Conservation (phyloP, 768 basidiomycete species). For the Mycena galericulata region DNA sequence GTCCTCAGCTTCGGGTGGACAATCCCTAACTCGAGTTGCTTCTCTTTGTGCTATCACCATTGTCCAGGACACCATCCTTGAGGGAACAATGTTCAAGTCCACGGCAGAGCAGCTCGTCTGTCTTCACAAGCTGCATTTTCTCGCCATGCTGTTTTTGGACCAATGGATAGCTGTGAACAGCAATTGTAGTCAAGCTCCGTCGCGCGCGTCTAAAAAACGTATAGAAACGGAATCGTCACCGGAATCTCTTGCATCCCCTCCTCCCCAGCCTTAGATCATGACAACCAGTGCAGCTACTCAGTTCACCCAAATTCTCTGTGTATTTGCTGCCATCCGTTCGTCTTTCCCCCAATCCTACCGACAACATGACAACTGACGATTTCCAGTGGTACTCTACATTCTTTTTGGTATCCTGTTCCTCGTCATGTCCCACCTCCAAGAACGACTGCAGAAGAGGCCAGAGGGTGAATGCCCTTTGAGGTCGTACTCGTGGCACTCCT, state of each 20-base stretch:
- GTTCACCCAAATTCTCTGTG: slow-evolving; percentile 32
- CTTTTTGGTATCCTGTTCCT: slow-evolving; percentile 31
- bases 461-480: slow-evolving; percentile 11
- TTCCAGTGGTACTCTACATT: slow-evolving; percentile 34
- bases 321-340: slow-evolving; percentile 28
- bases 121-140: too few species aligned
- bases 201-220: not conserved
- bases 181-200: not conserved
- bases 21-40: not conserved
- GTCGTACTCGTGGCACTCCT: not conserved
- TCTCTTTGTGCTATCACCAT: not conserved
- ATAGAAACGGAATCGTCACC: not conserved
- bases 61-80: not conserved
- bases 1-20: not conserved
- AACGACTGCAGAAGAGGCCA: slow-evolving; percentile 25
- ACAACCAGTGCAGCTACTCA: slow-evolving; percentile 7
- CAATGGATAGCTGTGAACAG: too few species aligned
- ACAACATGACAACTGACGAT: not conserved
- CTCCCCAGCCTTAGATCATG: not conserved
- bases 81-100: not conserved
- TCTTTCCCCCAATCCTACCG: not conserved
- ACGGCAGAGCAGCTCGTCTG: too few species aligned
- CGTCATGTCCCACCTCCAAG: slow-evolving; percentile 32
- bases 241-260: not conserved
- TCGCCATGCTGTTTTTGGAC: too few species aligned